Conservation (phyloP, 192 early-diverging fungal genomes). For the Entrophospora sp. region DNA sequence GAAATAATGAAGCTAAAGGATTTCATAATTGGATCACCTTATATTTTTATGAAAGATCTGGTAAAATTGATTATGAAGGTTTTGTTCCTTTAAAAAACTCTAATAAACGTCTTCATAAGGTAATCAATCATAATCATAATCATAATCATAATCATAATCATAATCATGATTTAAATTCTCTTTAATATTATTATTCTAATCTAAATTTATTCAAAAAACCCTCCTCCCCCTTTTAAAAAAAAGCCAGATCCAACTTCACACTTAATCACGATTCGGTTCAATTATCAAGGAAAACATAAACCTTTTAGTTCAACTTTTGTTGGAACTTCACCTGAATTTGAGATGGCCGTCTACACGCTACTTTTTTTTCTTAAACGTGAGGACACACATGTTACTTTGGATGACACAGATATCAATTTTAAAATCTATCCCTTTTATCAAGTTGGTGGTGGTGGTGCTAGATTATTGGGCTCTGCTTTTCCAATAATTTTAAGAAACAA, state of each 20-base stretch:
- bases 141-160: neutral
- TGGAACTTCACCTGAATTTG: constrained; percentile 22
- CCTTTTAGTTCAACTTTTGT: constrained; percentile 14
- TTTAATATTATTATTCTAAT: neutral
- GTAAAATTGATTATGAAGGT: constrained; percentile 8
- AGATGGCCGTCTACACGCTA: constrained; percentile 12
- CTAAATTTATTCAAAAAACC: too few species aligned
- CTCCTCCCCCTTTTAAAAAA: neutral
- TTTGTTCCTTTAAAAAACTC: neutral
- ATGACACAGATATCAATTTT: constrained; percentile 8
- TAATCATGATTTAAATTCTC: neutral
- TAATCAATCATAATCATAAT: neutral
- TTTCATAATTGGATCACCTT: constrained; percentile 21
- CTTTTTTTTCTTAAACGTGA: neutral
- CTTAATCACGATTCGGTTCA: constrained; percentile 2
- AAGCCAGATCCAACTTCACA: constrained; percentile 4
- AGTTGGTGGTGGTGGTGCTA: neutral
- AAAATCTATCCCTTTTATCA: constrained; percentile 2
- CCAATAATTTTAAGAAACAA: neutral
- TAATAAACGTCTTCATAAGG: too few species aligned
- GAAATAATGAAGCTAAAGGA: constrained; percentile 10
- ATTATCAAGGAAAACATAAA: constrained; percentile 1
- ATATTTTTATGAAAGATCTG: constrained; percentile 8
- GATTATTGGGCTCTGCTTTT: constrained; percentile 7
- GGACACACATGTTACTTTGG: neutral